These are phyloP conservation scores for Nicotiana sylvestris DNA, from an alignment of 257 asterid genomes.

Conservation along the genomic window DNA sequence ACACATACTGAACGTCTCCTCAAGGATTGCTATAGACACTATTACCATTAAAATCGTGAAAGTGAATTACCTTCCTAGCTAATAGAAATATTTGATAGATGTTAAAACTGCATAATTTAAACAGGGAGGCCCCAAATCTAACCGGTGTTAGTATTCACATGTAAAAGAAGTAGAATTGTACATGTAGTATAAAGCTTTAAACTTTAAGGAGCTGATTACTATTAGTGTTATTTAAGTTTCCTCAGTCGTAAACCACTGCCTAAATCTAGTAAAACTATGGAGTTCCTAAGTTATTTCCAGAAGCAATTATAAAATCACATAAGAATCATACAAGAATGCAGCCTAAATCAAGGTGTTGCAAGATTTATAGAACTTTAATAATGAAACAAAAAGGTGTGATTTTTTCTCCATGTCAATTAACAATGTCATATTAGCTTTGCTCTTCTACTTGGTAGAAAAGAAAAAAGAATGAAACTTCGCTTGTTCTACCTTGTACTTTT, in stretches of 20 bases:
- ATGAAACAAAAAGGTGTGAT: neutral
- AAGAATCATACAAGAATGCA: neutral
- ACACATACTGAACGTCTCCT: neutral
- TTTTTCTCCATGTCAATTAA: neutral
- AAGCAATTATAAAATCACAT: neutral
- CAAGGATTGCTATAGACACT: neutral
- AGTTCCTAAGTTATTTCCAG: neutral
- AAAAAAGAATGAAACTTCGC: neutral
- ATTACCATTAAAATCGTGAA: neutral
- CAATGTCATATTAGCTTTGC: neutral
- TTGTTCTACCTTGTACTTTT: neutral
- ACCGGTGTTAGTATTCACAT: neutral
- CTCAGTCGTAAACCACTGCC: neutral
- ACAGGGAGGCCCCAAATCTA: slow-evolving; percentile 4
- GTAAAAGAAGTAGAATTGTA: neutral
- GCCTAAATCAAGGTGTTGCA: neutral
- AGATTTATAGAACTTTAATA: neutral
- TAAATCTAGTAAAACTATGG: neutral
- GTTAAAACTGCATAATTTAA: neutral
- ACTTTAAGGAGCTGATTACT: neutral
- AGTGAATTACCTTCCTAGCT: neutral
- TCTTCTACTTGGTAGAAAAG: neutral
- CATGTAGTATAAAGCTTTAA: neutral
- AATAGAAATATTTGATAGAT: neutral
- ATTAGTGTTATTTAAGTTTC: neutral